Evolutionary conservation across 2,329 filamentous ascomycete genomes (phyloP), one percentile per base, ranked within the genome.

Genomic region (Aaosphaeria pasadenensis): DNA sequence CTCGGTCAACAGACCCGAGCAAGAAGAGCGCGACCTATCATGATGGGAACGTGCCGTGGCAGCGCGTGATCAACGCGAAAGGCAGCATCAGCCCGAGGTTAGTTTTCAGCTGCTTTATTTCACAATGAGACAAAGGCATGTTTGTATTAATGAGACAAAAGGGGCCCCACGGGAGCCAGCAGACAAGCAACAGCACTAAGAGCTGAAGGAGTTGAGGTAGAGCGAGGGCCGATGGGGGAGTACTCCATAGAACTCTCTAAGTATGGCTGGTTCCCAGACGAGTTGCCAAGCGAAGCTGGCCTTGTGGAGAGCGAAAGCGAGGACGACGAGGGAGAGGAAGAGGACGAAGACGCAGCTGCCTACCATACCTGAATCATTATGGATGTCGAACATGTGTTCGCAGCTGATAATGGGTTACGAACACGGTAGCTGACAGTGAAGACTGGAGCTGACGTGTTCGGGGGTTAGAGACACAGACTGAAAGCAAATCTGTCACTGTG

Each of bases 1-100:
- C 77, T 44, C 56, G 61, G 41, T 71, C 67, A 58, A 49, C 70
- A 43, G 71, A 75, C 52, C 63, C 69, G 46, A 72, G 68, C 33
- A 71, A 71, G 40, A 68, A 72, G 45, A 60, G 53, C 69, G 52
- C 66, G 36, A 60, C 74, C 48, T 95, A 87, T 73, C 86, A 96
- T 68, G 77, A 80, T 50, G 77, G 75, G 28, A 96, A 87, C 55
- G 92, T 97, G 4, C 92, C 92, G 0, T 97, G 92, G 92, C 92
- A 97, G 75, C 79, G 94, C 49, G 89, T 97, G 50, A 87, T 97
- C 66, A 96, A 92, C 69, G 76, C 89, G 11, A 92, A 88, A 71
- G 91, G 92, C 24, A 77, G 83, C 50, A 95, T 97, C 57, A 95
- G 91, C 40, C 88, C 88, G 6, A 83, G 91, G 89, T 92, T 63